Base-by-base conservation (phyloP, 2,329 filamentous ascomycete genomes). In the Curvularia eragrostidis region DNA sequence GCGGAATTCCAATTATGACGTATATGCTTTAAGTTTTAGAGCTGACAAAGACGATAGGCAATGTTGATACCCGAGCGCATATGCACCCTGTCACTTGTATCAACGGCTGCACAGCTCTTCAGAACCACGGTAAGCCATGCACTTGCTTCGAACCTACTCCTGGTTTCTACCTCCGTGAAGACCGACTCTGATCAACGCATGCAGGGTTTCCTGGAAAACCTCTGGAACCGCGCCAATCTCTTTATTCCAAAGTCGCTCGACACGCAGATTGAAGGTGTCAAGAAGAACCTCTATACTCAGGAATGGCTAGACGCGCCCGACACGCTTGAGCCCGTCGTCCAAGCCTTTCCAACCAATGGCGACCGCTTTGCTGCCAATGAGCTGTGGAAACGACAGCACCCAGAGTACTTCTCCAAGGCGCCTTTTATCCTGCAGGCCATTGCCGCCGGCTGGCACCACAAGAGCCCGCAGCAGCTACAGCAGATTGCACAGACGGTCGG, bases 331-430 rank as follows among this genome's bases (percentile, higher is more conserved):
- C 73, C 66, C 44, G 72, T 77, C 2, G 72, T 78, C 55, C 66
- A 80, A 36, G 77, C 75, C 8, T 96, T 95, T 74, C 84, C 84
- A 4, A 91, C 83, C 51, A 95, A 94, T 71, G 92, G 87, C 57
- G 90, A 95, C 78, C 88, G 93, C 5, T 94, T 93, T 70, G 88
- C 90, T 24, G 92, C 93, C 0, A 87, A 89, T 64, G 91, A 96
- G 76, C 76, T 96, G 62, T 81, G 80, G 69, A 96, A 96, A 80
- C 83, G 89, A 18, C 78, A 81, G 15, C 83, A 90, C 56, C 78
- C 82, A 1, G 78, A 81, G 0, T 80, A 80, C 5, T 94, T 92
- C 73, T 85, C 84, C 3, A 82, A 81, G 46, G 81, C 80, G 30
- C 91, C 90, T 1, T 92, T 95, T 74, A 72, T 95, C 30, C 81